Percentiles rank a stretch among this genome's conserved stretches.
phyloP scores from a whole-genome alignment of 306 rosid genomes.

The Gynostemma pentaphyllum region DNA sequence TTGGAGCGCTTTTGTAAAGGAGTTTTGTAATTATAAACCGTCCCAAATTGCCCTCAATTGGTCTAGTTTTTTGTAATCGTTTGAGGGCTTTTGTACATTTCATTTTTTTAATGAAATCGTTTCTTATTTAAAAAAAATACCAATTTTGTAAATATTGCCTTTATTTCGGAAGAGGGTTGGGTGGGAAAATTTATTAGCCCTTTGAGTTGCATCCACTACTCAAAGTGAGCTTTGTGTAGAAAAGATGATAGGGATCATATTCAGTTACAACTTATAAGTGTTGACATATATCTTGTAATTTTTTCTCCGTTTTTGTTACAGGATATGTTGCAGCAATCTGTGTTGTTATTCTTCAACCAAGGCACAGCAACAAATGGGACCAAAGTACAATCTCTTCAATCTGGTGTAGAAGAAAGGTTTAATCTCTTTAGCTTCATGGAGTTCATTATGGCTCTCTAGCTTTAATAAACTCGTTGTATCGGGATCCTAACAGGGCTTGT shows the following conservation, averaged over 20 bases:
- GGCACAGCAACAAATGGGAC: constrained; percentile 23
- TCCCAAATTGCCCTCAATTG: too few species aligned
- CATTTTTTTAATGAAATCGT: too few species aligned
- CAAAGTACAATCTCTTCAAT: constrained; percentile 26
- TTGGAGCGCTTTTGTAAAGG: too few species aligned
- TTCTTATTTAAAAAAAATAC: too few species aligned
- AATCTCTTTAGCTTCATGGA: neutral
- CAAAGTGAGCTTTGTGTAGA: neutral
- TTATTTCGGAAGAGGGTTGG: neutral
- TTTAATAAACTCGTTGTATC: neutral
- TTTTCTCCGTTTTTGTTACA: constrained; percentile 20
- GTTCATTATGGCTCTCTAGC: neutral
- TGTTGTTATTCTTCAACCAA: constrained; percentile 42
- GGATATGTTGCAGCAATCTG: constrained; percentile 77
- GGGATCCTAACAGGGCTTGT: constrained; percentile 10
- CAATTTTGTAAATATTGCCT: too few species aligned
- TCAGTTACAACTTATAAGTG: neutral
- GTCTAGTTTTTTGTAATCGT: too few species aligned
- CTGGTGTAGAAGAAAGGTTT: constrained; percentile 51
- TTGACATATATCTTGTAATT: neutral
- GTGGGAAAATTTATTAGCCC: neutral
- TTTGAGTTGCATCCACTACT: neutral
- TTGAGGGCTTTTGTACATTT: too few species aligned
- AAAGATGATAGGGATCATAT: neutral
- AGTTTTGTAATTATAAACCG: too few species aligned